Evolutionary conservation across 768 basidiomycete genomes (phyloP), one percentile per base, ranked within the genome.

Genomic region (Botryobasidium botryosum): DNA sequence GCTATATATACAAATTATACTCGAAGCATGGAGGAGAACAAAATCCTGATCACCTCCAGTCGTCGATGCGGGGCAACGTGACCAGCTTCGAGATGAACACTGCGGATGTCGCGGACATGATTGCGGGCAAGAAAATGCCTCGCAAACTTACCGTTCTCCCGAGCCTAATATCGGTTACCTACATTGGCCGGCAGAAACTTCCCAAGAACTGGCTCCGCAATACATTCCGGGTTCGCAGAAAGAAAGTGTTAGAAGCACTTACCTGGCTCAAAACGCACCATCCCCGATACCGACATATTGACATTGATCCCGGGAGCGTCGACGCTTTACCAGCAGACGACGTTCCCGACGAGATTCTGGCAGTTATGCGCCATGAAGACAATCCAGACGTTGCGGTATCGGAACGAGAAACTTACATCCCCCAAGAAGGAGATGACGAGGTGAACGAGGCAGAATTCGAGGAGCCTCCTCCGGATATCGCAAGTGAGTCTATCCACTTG

Each of bases 211-310:
- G 53, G 57, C 25, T 69, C 23, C 45, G 35, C 0, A 18, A 15
- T 1, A 58, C 53, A 0, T 67, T 70, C 33, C 49, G 54, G 0
- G 63, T 70, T 0, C 51, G 62, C 0, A 36, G 64, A 1, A 3
- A 51, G 0, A 32, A 35, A 0, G 64, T 70, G 0, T 29, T 12
- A 2, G 44, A 50, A 1, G 65, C 64, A 2, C 43, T 69, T 2
- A 1, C 0, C 1, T 67, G 66, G 63, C 44, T 65, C 26, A 66
- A 64, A 43, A 41, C 21, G 1, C 51, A 66, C 45, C 68, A 68
- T 44, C 40, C 51, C 12, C 63, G 61, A 26, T 64, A 62, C 45
- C 54, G 49, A 0, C 31, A 60, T 28, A 56, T 65, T 8, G 43
- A 52, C 1, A 60, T 67, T 2, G 38, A 45, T 36, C 28, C 27